Conservation (phyloP, 192 early-diverging fungal species). For the Coemansia sp. region DNA sequence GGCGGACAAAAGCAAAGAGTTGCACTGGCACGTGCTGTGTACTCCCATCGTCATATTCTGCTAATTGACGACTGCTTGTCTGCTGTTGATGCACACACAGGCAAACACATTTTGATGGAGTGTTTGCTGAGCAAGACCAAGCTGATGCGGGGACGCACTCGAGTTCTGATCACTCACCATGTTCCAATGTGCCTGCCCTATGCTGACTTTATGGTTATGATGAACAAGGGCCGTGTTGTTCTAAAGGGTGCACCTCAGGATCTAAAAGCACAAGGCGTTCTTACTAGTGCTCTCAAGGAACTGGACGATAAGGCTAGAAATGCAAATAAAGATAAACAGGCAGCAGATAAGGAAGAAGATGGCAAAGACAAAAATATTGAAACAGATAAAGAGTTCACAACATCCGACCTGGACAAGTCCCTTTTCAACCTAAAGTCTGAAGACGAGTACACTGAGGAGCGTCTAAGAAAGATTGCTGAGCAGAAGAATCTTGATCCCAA, state of each 20-base stretch:
- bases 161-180: conserved; percentile 85
- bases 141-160: conserved; percentile 70
- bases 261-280: conserved; percentile 47
- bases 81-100: conserved; percentile 93
- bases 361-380: conserved; percentile 17
- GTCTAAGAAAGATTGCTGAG: conserved; percentile 21
- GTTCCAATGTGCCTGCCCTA: conserved; percentile 61
- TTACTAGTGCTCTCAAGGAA: conserved; percentile 14
- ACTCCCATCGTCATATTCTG: conserved; percentile 63
- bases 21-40: conserved; percentile 83
- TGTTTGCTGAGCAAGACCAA: conserved; percentile 64
- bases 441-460: conserved; percentile 26
- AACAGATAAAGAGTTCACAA: background rate
- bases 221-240: conserved; percentile 62
- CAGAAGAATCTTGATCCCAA: conserved; percentile 43
- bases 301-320: conserved; percentile 28
- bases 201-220: conserved; percentile 54
- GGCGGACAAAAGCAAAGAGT: conserved; percentile 56
- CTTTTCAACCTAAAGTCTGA: conserved; percentile 4
- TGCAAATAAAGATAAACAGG: background rate
- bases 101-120: conserved; percentile 72
- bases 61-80: conserved; percentile 85
- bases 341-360: conserved; percentile 31
- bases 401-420: background rate
- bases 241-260: conserved; percentile 55